A percentile compares a stretch with the other conserved stretches of the same genome.
Conservation (phyloP, 2,329 filamentous ascomycete species). For the Fusarium algeriense region DNA sequence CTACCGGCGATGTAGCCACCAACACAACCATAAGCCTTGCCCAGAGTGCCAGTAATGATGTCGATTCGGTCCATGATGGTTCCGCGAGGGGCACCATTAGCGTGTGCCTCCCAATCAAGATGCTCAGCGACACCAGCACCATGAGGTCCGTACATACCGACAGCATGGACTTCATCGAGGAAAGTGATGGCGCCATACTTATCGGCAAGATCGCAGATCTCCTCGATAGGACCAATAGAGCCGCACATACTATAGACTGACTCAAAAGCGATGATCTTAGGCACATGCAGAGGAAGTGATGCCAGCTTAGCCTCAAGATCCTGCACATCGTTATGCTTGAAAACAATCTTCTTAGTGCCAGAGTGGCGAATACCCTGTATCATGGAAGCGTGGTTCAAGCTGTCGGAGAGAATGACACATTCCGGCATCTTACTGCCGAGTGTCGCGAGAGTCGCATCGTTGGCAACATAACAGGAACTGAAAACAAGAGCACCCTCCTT, state of each 20-base stretch:
- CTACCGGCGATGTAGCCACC: conserved; percentile 97
- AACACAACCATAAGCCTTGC: conserved; percentile 97
- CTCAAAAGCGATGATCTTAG: conserved; percentile 99
- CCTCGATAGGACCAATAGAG: conserved; percentile 93
- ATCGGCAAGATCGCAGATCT: conserved; percentile 94
- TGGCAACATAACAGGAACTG: conserved; percentile 97
- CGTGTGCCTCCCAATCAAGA: conserved; percentile 91
- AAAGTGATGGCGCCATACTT: conserved; percentile 99
- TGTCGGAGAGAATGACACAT: conserved; percentile 98
- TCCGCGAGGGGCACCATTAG: conserved; percentile 77
- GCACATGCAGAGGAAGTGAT: conserved; percentile 83
- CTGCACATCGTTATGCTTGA: conserved; percentile 97
- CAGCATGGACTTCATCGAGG: conserved; percentile 97
- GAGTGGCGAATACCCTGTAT: conserved; percentile 99
- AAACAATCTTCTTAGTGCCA: conserved; percentile 95
- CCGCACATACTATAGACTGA: conserved; percentile 99
- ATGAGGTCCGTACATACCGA: conserved; percentile 98
- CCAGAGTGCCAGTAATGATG: conserved; percentile 96
- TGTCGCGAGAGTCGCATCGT: conserved; percentile 95
- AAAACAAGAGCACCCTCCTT: conserved; percentile 96
- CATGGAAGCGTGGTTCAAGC: conserved; percentile 98
- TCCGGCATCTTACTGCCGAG: conserved; percentile 96
- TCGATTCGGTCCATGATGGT: conserved; percentile 96
- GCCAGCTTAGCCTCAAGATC: conserved; percentile 95
- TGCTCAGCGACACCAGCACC: conserved; percentile 98